Evolutionary conservation across 441 rosid genomes (phyloP).

Genomic region (Daphne laureola): DNA sequence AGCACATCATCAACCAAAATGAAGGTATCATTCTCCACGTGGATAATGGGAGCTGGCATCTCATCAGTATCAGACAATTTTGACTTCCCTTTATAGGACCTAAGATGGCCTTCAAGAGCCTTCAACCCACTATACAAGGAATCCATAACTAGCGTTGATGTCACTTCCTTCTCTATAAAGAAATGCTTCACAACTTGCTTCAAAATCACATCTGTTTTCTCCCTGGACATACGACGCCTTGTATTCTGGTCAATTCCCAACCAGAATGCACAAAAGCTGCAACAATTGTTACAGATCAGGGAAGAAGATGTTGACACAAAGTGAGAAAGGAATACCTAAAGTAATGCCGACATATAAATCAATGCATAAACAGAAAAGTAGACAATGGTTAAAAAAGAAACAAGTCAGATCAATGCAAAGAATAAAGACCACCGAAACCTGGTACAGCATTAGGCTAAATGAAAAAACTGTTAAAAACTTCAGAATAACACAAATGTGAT

Average conservation of each 20-base stretch:
- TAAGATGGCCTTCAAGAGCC: constrained; percentile 83
- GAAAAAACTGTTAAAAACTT: no score
- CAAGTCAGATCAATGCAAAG: not conserved
- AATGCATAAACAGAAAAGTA: not conserved
- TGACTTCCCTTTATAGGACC: constrained; percentile 51
- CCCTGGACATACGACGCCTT: constrained; percentile 68
- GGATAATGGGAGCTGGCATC: constrained; percentile 78
- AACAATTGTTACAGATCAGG: constrained; percentile 15
- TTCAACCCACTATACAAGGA: constrained; percentile 87
- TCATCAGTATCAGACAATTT: constrained; percentile 59
- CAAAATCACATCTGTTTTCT: constrained; percentile 69
- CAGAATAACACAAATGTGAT: no score
- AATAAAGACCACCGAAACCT: constrained; percentile 6
- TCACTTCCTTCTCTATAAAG: constrained; percentile 93
- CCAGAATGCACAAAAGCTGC: constrained; percentile 88
- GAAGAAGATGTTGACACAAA: not conserved
- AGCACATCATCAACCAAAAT: constrained; percentile 87
- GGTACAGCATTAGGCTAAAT: no score
- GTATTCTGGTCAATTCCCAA: constrained; percentile 67
- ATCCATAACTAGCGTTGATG: constrained; percentile 97
- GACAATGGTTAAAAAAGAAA: not conserved
- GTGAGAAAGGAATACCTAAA: not conserved
- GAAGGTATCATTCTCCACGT: constrained; percentile 74
- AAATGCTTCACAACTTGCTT: constrained; percentile 84
- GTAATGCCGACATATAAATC: not conserved